A percentile compares a stretch with the other conserved stretches of the same genome.
These are phyloP conservation scores for Suillus plorans DNA, from an alignment of 768 basidiomycete genomes.

Conservation along the genomic window DNA sequence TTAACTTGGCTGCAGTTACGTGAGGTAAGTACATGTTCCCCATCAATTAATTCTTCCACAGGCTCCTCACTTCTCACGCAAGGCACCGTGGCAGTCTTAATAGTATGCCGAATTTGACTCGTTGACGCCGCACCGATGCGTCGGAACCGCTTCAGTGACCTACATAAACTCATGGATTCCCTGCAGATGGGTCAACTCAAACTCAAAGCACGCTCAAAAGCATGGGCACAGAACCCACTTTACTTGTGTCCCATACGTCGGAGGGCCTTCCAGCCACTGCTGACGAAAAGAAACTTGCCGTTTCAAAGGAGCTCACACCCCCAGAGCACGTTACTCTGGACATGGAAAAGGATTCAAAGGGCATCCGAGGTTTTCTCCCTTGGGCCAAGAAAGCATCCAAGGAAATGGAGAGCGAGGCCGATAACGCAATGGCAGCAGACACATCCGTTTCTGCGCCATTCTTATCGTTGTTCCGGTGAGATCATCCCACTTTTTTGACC, in stretches of 20 bases:
- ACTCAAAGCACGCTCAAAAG: neutral
- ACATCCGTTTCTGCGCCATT: conserved; percentile 40
- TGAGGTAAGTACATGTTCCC: neutral
- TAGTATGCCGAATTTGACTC: neutral
- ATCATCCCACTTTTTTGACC: neutral
- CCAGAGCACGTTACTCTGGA: neutral
- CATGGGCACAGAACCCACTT: neutral
- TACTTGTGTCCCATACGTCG: conserved; percentile 17
- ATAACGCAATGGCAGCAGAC: conserved; percentile 25
- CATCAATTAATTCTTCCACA: neutral
- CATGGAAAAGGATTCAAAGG: conserved; percentile 7
- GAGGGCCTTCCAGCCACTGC: conserved; percentile 43
- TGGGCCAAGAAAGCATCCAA: conserved; percentile 34
- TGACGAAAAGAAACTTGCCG: conserved; percentile 44
- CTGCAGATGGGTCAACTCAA: neutral
- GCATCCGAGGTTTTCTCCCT: conserved; percentile 39
- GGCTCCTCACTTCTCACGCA: neutral
- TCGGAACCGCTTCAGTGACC: neutral
- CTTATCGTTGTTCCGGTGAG: conserved; percentile 48
- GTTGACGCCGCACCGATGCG: neutral
- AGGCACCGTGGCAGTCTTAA: neutral
- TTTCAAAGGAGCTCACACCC: neutral
- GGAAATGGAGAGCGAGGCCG: conserved; percentile 7
- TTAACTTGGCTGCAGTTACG: neutral
- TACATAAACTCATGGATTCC: neutral